Percentiles rank a stretch among this genome's conserved stretches.
Conservation (phyloP, 1,284 basidiomycete species). For the Cutaneotrichosporon daszewskae region DNA sequence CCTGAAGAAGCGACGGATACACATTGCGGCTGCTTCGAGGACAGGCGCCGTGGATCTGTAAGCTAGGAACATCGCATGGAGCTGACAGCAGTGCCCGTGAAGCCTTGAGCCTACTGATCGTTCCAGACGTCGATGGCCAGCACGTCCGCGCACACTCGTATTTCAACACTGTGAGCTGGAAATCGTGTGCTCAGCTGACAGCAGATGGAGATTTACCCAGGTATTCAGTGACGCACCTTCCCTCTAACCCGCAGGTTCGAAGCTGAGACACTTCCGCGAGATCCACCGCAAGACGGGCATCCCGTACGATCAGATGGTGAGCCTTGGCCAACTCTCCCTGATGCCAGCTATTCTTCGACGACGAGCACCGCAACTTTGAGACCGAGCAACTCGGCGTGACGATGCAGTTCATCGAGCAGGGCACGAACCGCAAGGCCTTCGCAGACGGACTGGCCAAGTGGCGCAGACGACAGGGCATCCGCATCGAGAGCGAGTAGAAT, state of each 20-base stretch:
- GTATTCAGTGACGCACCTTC: slow-evolving; percentile 35
- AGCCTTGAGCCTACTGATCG: slow-evolving; percentile 62
- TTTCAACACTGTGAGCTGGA: slow-evolving; percentile 56
- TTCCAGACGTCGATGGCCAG: slow-evolving; percentile 54
- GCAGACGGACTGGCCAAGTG: slow-evolving; percentile 30
- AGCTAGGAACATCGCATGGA: slow-evolving; percentile 32
- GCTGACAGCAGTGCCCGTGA: slow-evolving; percentile 59
- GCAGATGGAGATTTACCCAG: slow-evolving; percentile 75
- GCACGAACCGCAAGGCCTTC: slow-evolving; percentile 30
- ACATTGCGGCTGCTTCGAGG: slow-evolving; percentile 69
- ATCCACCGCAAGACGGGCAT: slow-evolving; percentile 72
- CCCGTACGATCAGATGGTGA: slow-evolving; percentile 75
- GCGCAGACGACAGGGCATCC: slow-evolving; percentile 26
- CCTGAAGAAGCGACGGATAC: slow-evolving; percentile 54
- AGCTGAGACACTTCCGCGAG: slow-evolving; percentile 70
- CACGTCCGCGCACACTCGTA: slow-evolving; percentile 58
- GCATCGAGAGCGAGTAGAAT: too few relatives aligned
- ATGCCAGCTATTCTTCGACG: slow-evolving; percentile 69
- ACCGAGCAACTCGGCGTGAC: slow-evolving; percentile 69
- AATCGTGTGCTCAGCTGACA: not conserved
- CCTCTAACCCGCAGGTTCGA: slow-evolving; percentile 56
- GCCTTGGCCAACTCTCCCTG: slow-evolving; percentile 18
- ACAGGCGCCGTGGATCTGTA: slow-evolving; percentile 66
- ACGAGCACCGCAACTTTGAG: slow-evolving; percentile 69
- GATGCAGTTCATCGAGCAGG: slow-evolving; percentile 51